Percentiles rank a stretch among this genome's conserved stretches.
These are phyloP conservation scores for Jaapia argillacea DNA, from an alignment of 768 basidiomycete genomes.

Conservation along the genomic window DNA sequence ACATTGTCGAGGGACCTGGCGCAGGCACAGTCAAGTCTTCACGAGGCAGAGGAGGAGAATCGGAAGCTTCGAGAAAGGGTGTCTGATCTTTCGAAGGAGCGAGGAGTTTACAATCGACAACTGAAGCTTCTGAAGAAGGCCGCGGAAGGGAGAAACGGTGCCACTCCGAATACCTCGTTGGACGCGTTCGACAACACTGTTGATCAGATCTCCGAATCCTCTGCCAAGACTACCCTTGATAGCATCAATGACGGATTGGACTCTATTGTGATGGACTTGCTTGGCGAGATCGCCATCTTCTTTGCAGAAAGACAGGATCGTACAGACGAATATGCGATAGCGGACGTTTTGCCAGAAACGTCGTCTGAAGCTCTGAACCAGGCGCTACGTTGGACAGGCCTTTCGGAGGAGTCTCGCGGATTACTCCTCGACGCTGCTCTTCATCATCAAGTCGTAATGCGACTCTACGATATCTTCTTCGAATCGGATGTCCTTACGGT, in stretches of 20 bases:
- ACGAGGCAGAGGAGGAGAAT: no score
- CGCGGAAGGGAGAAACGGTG: neutral
- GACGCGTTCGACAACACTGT: constrained; percentile 9
- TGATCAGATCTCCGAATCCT: constrained; percentile 4
- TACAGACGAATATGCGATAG: neutral
- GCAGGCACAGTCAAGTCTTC: no score
- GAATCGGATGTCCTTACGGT: neutral
- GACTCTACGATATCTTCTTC: constrained; percentile 7
- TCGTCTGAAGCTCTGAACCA: neutral
- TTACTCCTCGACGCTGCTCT: constrained; percentile 11
- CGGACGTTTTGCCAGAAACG: neutral
- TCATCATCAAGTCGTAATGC: constrained; percentile 5
- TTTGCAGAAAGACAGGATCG: neutral
- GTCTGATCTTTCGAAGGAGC: neutral
- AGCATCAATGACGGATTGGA: constrained; percentile 11
- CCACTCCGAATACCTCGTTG: constrained; percentile 1
- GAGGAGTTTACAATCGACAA: neutral
- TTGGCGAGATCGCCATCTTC: constrained; percentile 2
- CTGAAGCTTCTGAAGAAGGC: neutral
- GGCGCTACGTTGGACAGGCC: neutral
- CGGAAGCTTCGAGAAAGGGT: no score
- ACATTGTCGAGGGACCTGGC: no score
- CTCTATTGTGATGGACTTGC: constrained; percentile 3
- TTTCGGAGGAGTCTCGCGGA: constrained; percentile 8
- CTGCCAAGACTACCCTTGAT: constrained; percentile 2